A percentile compares a stretch with the other conserved stretches of the same genome.
These are phyloP conservation scores for Zygosaccharomyces rouxii DNA, from an alignment of 805 yeast genomes.

Conservation along the genomic window DNA sequence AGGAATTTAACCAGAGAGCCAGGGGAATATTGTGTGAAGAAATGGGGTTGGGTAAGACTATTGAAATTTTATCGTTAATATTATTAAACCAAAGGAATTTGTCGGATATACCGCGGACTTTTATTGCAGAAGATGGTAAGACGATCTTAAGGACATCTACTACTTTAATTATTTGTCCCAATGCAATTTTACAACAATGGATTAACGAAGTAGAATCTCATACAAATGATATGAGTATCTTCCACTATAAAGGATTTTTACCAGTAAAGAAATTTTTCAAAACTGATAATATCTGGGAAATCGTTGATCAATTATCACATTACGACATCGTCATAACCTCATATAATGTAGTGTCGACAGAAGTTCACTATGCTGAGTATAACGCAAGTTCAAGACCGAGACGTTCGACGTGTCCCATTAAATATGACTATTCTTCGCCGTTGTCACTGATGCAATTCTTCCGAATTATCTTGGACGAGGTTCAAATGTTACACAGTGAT, in stretches of 20 bases:
- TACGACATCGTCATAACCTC: slow-evolving; percentile 81
- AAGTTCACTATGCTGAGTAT: slow-evolving; percentile 73
- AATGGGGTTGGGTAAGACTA: slow-evolving; percentile 96
- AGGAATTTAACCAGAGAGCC: slow-evolving; percentile 15
- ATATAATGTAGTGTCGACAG: slow-evolving; percentile 64
- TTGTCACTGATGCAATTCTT: slow-evolving; percentile 78
- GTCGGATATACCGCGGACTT: slow-evolving; percentile 4
- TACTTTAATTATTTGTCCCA: slow-evolving; percentile 82
- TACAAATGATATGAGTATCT: slow-evolving; percentile 44
- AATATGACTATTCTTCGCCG: slow-evolving; percentile 70
- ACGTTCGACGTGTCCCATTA: slow-evolving; percentile 28
- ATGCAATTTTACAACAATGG: slow-evolving; percentile 84
- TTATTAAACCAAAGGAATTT: slow-evolving; percentile 51
- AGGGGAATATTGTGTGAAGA: slow-evolving; percentile 82
- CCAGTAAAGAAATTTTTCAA: slow-evolving; percentile 32
- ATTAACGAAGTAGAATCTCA: slow-evolving; percentile 57
- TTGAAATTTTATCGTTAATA: slow-evolving; percentile 70
- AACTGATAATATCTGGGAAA: slow-evolving; percentile 19
- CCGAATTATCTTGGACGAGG: slow-evolving; percentile 90
- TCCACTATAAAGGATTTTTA: slow-evolving; percentile 58
- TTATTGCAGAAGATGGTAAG: slow-evolving; percentile 22
- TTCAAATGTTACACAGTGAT: slow-evolving; percentile 77
- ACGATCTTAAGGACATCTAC: slow-evolving; percentile 48
- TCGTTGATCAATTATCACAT: slow-evolving; percentile 52
- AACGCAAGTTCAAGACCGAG: slow-evolving; percentile 44